Percentiles rank a stretch among this genome's conserved stretches.
Evolutionary conservation across 129 eudicot genomes (phyloP).

Genomic region (Tanacetum coccineum): DNA sequence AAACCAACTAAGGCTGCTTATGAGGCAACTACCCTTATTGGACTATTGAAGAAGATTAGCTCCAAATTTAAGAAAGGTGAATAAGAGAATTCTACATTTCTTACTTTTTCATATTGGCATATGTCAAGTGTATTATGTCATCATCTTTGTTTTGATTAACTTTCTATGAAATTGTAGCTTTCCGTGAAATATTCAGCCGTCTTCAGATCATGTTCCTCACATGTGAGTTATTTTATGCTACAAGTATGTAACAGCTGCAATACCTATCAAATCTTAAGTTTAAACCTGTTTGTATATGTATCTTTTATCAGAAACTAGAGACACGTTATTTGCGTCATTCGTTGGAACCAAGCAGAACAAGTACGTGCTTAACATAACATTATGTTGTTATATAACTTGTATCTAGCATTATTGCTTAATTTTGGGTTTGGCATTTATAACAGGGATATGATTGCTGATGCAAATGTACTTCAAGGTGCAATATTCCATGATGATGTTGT

Average conservation of each 20-base stretch:
- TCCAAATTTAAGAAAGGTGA: no score
- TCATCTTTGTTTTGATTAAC: no score
- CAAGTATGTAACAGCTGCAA: background rate
- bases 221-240: slow-evolving; percentile 41
- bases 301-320: slow-evolving; percentile 89
- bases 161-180: no score
- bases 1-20: no score
- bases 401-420: background rate
- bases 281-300: slow-evolving; percentile 43
- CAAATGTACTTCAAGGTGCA: slow-evolving; percentile 97
- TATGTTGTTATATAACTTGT: background rate
- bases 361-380: slow-evolving; percentile 41
- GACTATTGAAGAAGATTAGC: no score
- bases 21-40: no score
- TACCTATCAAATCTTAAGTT: slow-evolving; percentile 7
- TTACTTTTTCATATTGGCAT: no score
- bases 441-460: slow-evolving; percentile 99
- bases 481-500: slow-evolving; percentile 74
- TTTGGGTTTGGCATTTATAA: slow-evolving; percentile 13
- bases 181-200: slow-evolving; percentile 68
- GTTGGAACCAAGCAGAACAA: slow-evolving; percentile 97
- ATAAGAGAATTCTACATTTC: no score
- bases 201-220: slow-evolving; percentile 97
- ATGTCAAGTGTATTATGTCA: no score
- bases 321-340: slow-evolving; percentile 93